Evolutionary conservation across 2,329 filamentous ascomycete species (phyloP), one percentile per base, ranked within the genome.

Genomic region (Nectriaceae sp.): DNA sequence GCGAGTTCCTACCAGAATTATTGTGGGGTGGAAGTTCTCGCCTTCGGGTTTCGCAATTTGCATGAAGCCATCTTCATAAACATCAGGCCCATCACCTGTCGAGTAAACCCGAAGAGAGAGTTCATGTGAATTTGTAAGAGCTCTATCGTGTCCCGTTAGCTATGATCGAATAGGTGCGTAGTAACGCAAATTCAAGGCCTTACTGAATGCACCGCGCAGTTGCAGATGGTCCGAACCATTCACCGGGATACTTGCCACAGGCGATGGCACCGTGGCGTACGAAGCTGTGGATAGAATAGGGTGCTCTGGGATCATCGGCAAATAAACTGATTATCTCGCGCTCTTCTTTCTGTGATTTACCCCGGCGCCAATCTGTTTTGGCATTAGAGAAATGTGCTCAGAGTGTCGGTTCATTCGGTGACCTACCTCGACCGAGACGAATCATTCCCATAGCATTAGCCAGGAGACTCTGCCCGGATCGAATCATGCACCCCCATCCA

Each of bases 201-300:
- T 74, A 95, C 91, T 94, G 87, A 57, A 99, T 97, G 68, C 94
- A 97, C 47, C 87, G 84, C 40, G 94, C 92, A 10, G 94, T 95
- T 5, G 94, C 94, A 16, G 91, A 97, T n/a, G 94, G 94, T 0
- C 94, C 94, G 71, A 99, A 99, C 94, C 94, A 99, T 71, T 97
- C 90, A 31, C 94, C 94, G 0, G 94, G 94, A 63, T 95, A 89
- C 70, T 96, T 97, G 4, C 90, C 92, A 69, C 94, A 99, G 3
- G 88, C 87, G 29, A 81, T 78, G 20, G 91, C 91, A 16, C 94
- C 94, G 60, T 96, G 88, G 44, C 86, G 79, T 29, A 99, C 94
- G 63, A 99, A 99, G 53, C 87, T 89, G 64, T 99, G 94, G 59
- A 99, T 90, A 2, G 93, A 97, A 66, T 96, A 97, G 1, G 91